Evolutionary conservation across 768 basidiomycete species (phyloP).

Genomic region (Lanmaoa rubissima): DNA sequence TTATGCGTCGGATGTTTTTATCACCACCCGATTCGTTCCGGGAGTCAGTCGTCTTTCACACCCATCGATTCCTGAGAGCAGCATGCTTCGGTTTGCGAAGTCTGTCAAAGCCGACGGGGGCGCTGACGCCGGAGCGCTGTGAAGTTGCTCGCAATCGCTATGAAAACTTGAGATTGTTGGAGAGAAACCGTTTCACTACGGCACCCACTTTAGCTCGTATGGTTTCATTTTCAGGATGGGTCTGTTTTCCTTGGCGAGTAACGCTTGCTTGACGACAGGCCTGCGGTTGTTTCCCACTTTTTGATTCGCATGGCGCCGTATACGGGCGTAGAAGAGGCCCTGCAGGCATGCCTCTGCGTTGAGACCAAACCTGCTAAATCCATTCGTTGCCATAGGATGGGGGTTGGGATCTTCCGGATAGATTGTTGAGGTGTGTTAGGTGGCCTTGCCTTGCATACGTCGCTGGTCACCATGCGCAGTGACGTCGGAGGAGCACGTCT

Average conservation of each 20-base stretch:
- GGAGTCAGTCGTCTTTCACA: slow-evolving; percentile 52
- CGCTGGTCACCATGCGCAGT: slow-evolving; percentile 37
- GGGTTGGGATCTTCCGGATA: slow-evolving; percentile 91
- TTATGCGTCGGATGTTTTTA: slow-evolving; percentile 65
- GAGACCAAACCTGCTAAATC: neutral
- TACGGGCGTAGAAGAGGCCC: slow-evolving; percentile 87
- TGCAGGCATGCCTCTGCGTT: slow-evolving; percentile 47
- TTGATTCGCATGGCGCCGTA: slow-evolving; percentile 87
- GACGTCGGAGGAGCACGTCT: slow-evolving; percentile 79
- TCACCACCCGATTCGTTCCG: slow-evolving; percentile 58
- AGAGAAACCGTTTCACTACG: slow-evolving; percentile 89
- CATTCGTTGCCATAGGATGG: slow-evolving; percentile 59
- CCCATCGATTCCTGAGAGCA: neutral
- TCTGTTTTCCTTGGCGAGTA: neutral
- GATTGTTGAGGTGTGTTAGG: slow-evolving; percentile 65
- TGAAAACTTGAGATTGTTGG: slow-evolving; percentile 71
- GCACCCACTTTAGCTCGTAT: slow-evolving; percentile 88
- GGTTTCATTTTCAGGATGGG: neutral
- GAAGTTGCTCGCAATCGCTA: slow-evolving; percentile 79
- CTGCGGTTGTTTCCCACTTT: slow-evolving; percentile 96
- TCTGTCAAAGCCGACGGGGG: slow-evolving; percentile 87
- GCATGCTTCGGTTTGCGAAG: slow-evolving; percentile 36
- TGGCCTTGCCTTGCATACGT: neutral
- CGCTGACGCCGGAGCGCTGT: slow-evolving; percentile 68
- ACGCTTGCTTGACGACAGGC: slow-evolving; percentile 31